Evolutionary conservation across 2,329 filamentous ascomycete genomes (phyloP), one percentile per base, ranked within the genome.

Genomic region (Gaeumannomyces tritici): DNA sequence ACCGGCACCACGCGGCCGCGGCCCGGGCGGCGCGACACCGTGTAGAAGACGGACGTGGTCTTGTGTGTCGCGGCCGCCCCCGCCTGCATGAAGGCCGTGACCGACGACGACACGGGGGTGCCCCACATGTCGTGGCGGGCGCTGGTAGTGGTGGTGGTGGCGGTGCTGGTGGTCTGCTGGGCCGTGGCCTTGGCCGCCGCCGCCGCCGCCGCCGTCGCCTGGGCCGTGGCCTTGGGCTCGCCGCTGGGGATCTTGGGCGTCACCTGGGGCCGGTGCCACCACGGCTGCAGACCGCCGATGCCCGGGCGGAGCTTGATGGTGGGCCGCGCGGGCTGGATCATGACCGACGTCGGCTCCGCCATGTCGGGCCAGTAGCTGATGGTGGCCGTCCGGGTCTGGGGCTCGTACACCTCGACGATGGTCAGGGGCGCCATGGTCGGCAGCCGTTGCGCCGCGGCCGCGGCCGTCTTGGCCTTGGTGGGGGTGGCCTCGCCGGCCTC

Each of bases 381-480:
- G 60, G 79, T 64, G 4, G 64, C 64, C 42, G 83, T 87, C 63
- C 78, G 72, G 2, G 77, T 75, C 67, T 74, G 74, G 21, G 88
- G 71, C 28, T 66, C 62, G 21, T 64, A 24, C 42, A 51, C 42
- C 42, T 51, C n/a, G 42, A 51, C 42, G 42, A 51, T n/a, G 42
- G 42, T 51, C 42, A 51, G 4, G 6, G 42, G 24, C 4, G 42
- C 42, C 42, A 51, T 51, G 42, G 42, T 51, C 4, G 42, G 18
- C 42, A 42, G 35, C 4, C 35, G 15, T 42, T 18, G 35, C 15
- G 15, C 11, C 11, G n/a, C n/a, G n/a, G n/a, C n/a, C n/a, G n/a
- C n/a, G n/a, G n/a, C n/a, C n/a, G n/a, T n/a, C n/a, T n/a, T n/a
- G n/a, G n/a, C n/a, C n/a, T n/a, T n/a, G 35, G 35, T 13, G 3